These are phyloP conservation scores for Quercus lobata DNA, from an alignment of 331 rosid genomes.

Conservation along the genomic window DNA sequence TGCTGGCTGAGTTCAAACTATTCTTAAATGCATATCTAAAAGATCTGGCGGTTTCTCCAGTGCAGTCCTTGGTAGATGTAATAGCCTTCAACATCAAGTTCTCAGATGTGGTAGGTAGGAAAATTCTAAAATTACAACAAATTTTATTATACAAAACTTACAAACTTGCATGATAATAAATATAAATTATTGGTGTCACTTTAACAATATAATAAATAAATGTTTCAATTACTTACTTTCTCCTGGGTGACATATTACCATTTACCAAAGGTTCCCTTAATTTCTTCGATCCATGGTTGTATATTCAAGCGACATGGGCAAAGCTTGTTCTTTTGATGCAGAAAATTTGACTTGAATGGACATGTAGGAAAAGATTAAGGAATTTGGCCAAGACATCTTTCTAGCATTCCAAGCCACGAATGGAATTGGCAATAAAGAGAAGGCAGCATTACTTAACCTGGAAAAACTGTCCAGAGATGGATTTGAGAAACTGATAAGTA, in stretches of 20 bases:
- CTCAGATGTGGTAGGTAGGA: slow-evolving; percentile 35
- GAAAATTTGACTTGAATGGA: background rate
- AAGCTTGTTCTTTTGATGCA: background rate
- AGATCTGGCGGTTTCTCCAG: slow-evolving; percentile 37
- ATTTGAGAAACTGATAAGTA: slow-evolving; percentile 42
- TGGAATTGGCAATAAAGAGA: slow-evolving; percentile 38
- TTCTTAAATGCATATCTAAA: slow-evolving; percentile 35
- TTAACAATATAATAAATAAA: too few relatives aligned
- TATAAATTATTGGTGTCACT: too few relatives aligned
- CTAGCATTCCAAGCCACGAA: slow-evolving; percentile 32
- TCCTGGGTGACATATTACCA: too few relatives aligned
- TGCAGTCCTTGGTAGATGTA: slow-evolving; percentile 41
- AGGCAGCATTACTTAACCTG: slow-evolving; percentile 28
- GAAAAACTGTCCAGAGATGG: slow-evolving; percentile 31
- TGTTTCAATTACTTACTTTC: too few relatives aligned
- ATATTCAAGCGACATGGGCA: background rate
- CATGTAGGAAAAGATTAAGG: slow-evolving; percentile 34
- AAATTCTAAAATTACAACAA: background rate
- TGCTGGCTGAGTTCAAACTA: slow-evolving; percentile 44
- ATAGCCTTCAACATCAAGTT: slow-evolving; percentile 43
- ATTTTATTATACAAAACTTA: background rate
- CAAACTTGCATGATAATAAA: too few relatives aligned
- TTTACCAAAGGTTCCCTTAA: too few relatives aligned
- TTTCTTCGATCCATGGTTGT: background rate
- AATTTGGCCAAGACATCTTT: slow-evolving; percentile 43